Base-by-base conservation (phyloP, 139 green algal genomes). In the Yamagishiella unicocca region DNA sequence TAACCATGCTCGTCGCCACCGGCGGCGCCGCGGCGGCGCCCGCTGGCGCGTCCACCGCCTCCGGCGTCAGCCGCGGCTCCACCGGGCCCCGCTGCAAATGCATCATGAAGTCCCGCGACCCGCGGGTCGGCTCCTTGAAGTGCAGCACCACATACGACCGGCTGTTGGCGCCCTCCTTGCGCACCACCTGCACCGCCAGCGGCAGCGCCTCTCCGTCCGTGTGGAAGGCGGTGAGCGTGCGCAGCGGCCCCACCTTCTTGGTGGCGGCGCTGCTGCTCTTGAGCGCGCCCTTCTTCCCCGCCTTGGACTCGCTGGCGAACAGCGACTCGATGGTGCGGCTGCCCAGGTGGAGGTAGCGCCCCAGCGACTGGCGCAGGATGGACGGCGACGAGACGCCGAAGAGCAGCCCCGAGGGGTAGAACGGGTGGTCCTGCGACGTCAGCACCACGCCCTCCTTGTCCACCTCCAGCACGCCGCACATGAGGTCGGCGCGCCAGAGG, bases 391-490 rank as follows among this genome's bases (percentile, higher is more conserved):
- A 62, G 21, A 79, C 21, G 19, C 81, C 81, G 24, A 87, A 79
- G 45, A 87, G 64, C 54, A 87, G 67, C 5, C 81, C 81, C 7
- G 81, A n/a, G 2, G 81, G 81, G 31, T 79, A 87, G 62, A 87
- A 87, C 7, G 81, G 24, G 62, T 87, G 81, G 4, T 87, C 81
- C 62, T 87, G 81, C 17, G 45, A 24, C 24, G 64, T 85, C 17
- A 70, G 27, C n/a, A 92, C 81, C 24, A 72, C 8, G 0, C 76
- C 75, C 17, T 88, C 82, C 45, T 77, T 84, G 61, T 92, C 89
- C 37, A 92, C 82, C 77, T 92, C 89, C 33, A 92, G 21, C 35
- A 92, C 76, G 22, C 74, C 86, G 22, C 40, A 76, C 62, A 90
- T 5, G 45, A 88, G 67, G n/a, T 92, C 89, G 29, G 82, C 76